Percentiles rank a stretch among this genome's conserved stretches.
These are phyloP conservation scores for Auriculariales sp. DNA, from an alignment of 768 basidiomycete species.

Conservation along the genomic window DNA sequence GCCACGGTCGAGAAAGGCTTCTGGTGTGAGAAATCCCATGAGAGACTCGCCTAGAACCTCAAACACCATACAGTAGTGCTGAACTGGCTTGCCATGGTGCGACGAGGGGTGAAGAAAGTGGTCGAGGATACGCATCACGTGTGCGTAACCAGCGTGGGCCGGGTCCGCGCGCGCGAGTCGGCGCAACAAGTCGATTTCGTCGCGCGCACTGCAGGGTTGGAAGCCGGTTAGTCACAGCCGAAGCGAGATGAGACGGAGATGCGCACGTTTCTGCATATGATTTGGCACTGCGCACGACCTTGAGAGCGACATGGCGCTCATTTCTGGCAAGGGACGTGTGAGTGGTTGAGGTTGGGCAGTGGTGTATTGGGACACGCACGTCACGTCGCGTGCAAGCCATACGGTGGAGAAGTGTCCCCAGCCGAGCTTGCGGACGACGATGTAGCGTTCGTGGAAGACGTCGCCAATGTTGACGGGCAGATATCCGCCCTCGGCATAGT, in stretches of 20 bases:
- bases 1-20: not conserved
- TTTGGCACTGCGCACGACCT: not conserved
- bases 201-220: too few relatives aligned
- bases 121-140: conserved; percentile 22
- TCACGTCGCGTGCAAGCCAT: conserved; percentile 10
- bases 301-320: conserved; percentile 4
- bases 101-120: conserved; percentile 16
- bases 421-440: conserved; percentile 20
- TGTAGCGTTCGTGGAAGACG: conserved; percentile 16
- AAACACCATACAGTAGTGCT: conserved; percentile 19
- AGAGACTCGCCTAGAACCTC: conserved; percentile 5
- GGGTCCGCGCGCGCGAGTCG: conserved; percentile 23
- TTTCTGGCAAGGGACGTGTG: too few relatives aligned
- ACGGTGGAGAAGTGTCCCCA: conserved; percentile 21
- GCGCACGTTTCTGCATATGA: conserved; percentile 33
- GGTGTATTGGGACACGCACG: conserved; percentile 11
- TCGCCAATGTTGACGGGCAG: conserved; percentile 21
- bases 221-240: too few relatives aligned
- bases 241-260: too few relatives aligned
- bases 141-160: conserved; percentile 19
- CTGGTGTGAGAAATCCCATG: conserved; percentile 1
- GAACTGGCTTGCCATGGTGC: too few relatives aligned
- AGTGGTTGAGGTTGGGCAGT: not conserved
- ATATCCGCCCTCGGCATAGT: conserved; percentile 6
- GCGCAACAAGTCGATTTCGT: conserved; percentile 31